Base-by-base conservation (phyloP, 2,329 filamentous ascomycete species). In the Fusarium sp. region DNA sequence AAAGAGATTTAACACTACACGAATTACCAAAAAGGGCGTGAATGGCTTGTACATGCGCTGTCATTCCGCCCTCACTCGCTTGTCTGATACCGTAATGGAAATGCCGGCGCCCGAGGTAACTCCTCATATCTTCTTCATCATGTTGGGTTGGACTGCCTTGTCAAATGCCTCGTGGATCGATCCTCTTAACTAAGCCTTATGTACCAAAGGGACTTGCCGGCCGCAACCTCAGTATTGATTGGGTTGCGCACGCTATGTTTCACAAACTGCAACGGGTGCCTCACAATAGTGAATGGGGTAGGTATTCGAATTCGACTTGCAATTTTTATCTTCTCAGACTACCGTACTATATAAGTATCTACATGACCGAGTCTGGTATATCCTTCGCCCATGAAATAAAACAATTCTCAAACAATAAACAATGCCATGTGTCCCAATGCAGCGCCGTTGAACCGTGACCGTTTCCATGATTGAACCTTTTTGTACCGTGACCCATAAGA, bases 401-500 rank as follows among this genome's bases (percentile, higher is more conserved):
- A n/a, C n/a, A n/a, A n/a, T n/a, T 46, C 21, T 24, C 43, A 54
- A 59, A 35, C 28, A 50, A 61, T 28, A 47, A 63, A 21, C 48
- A 55, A 59, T 62, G 64, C 63, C 33, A 52, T 70, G 43, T 58
- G 63, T 54, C 43, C 69, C 48, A 50, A 71, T 69, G 42, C 66
- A 50, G 59, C 68, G 58, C 71, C 71, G 38, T 67, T 56, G 20
- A 37, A 37, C 66, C 66, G 42, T 69, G 11, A 39, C 64, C 54
- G 48, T 60, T 58, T 31, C 67, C 62, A 69, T 69, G 66, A 69
- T 69, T 56, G 65, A 65, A 50, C 66, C 67, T 64, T 74, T 74
- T 74, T 74, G 69, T 74, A 61, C 69, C 71, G 69, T 74, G 62
- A 69, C 63, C 72, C 71, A 69, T 73, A 64, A 70, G 62, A 73